Conservation (phyloP, 306 rosid genomes). For the Hippophae gyantsensis region DNA sequence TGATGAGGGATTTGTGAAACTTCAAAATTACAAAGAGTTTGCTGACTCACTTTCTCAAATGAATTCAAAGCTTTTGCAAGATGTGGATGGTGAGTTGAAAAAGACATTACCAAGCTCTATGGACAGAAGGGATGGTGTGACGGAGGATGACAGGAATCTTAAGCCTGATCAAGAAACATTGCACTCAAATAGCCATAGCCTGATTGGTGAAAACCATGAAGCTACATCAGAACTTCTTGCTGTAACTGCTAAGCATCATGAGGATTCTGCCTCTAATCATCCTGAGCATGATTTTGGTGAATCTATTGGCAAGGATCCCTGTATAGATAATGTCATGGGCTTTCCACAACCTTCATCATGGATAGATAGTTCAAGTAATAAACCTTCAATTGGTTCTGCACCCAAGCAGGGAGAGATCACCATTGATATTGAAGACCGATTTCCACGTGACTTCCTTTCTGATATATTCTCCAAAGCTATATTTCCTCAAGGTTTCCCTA, state of each 20-base stretch:
- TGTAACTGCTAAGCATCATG: slow-evolving; percentile 36
- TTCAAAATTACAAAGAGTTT: slow-evolving; percentile 38
- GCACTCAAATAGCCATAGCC: slow-evolving; percentile 23
- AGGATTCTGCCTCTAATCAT: slow-evolving; percentile 29
- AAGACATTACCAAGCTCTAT: slow-evolving; percentile 20
- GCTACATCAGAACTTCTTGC: slow-evolving; percentile 23
- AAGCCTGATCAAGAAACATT: slow-evolving; percentile 27
- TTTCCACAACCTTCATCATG: slow-evolving; percentile 24
- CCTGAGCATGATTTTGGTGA: slow-evolving; percentile 33
- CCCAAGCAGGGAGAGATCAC: slow-evolving; percentile 60
- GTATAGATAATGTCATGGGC: slow-evolving; percentile 19
- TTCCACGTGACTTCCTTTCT: slow-evolving; percentile 75
- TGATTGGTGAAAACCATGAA: slow-evolving; percentile 30
- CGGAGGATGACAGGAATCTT: slow-evolving; percentile 25
- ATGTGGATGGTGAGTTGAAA: slow-evolving; percentile 31
- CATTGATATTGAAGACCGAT: slow-evolving; percentile 76
- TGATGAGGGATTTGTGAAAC: slow-evolving; percentile 38
- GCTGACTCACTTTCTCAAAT: slow-evolving; percentile 39
- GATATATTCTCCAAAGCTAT: slow-evolving; percentile 86
- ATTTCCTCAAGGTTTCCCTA: slow-evolving; percentile 49
- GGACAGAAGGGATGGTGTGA: slow-evolving; percentile 28
- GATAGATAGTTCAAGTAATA: slow-evolving; percentile 25
- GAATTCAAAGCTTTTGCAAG: slow-evolving; percentile 38
- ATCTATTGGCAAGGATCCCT: slow-evolving; percentile 24
- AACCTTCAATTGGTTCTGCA: slow-evolving; percentile 30